phyloP scores from a whole-genome alignment of 2,329 filamentous ascomycete genomes.

The Coniochaeta sp. region DNA sequence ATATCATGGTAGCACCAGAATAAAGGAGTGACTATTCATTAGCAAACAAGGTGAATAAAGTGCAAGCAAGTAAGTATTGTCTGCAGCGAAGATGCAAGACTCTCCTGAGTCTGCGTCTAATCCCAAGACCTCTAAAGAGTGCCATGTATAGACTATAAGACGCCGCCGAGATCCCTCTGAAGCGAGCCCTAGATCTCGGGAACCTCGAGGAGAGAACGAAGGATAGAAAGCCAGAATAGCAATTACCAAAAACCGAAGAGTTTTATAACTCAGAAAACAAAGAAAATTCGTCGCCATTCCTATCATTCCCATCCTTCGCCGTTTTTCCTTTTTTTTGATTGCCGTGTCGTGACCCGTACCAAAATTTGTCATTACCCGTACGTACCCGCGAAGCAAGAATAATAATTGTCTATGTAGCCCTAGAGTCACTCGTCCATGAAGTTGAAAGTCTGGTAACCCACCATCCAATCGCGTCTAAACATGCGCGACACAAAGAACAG shows the following conservation, averaged over 20 bases:
- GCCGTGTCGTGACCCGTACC: neutral
- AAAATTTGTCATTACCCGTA: neutral
- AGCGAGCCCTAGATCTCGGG: neutral
- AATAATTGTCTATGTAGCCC: neutral
- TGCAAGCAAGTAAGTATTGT: neutral
- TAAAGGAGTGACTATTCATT: no score
- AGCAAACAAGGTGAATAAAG: no score
- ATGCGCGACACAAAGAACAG: conserved; percentile 15
- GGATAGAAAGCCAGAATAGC: neutral
- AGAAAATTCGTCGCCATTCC: neutral
- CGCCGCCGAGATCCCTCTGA: neutral
- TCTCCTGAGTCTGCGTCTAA: neutral
- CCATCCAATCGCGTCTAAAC: conserved; percentile 11
- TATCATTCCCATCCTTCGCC: neutral
- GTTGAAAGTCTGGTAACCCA: conserved; percentile 8
- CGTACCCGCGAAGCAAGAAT: neutral
- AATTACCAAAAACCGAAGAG: neutral
- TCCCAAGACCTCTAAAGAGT: neutral
- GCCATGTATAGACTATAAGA: neutral
- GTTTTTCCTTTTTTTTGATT: no score
- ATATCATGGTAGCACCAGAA: no score
- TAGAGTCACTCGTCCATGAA: neutral
- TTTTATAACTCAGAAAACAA: neutral
- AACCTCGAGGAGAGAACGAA: neutral
- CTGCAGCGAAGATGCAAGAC: neutral